phyloP scores from a whole-genome alignment of 208 protist species.

The Leishmania arabica region DNA sequence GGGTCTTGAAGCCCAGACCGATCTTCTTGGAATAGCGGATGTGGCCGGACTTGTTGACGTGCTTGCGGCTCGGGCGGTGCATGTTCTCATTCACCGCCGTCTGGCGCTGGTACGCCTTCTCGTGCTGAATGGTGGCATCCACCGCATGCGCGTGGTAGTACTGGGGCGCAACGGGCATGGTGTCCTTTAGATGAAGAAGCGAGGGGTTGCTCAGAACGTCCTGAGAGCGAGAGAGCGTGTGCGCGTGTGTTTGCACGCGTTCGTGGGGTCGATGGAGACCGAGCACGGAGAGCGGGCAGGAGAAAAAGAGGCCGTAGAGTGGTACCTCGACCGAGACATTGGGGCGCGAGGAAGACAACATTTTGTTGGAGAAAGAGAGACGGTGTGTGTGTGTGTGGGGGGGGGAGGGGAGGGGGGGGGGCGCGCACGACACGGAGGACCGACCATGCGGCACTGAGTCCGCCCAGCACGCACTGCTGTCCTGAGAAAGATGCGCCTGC shows the following conservation, averaged over 20 bases:
- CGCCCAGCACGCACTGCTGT: not conserved
- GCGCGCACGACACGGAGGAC: not conserved
- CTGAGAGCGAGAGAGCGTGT: not conserved
- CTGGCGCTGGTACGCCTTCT: constrained; percentile 94
- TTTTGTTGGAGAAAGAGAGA: not conserved
- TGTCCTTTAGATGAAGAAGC: not conserved
- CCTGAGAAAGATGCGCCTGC: not conserved
- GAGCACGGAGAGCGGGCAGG: not conserved
- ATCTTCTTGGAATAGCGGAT: constrained; percentile 95
- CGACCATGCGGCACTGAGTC: not conserved
- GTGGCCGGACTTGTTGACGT: constrained; percentile 72
- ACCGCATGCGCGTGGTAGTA: constrained; percentile 77
- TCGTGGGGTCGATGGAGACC: not conserved
- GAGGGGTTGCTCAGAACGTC: constrained; percentile 12
- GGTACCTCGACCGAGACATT: not conserved
- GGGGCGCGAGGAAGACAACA: not conserved
- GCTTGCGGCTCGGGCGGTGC: constrained; percentile 61
- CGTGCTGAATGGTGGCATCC: constrained; percentile 89
- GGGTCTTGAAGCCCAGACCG: constrained; percentile 99
- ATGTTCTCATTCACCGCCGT: constrained; percentile 91
- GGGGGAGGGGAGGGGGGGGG: no score
- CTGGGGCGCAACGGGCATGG: constrained; percentile 50
- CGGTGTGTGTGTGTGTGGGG: not conserved
- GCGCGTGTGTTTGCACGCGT: not conserved
- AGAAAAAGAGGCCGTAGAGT: not conserved